phyloP scores from a whole-genome alignment of 257 asterid species.

The Coffea canephora region DNA sequence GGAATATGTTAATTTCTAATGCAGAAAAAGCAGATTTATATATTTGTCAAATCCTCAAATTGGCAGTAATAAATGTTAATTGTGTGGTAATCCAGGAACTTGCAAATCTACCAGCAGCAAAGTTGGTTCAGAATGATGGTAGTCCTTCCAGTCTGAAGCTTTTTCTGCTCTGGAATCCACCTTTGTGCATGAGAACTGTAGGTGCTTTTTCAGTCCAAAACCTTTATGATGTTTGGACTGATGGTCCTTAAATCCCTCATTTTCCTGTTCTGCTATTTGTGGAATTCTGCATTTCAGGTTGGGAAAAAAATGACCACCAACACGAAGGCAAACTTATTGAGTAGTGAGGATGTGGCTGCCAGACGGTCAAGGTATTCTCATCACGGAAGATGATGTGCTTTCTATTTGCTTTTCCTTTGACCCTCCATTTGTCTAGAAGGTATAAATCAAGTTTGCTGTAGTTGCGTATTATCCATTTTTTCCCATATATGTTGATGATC shows the following conservation, averaged over 20 bases:
- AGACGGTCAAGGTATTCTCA: slow-evolving; percentile 68
- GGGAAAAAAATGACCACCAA: slow-evolving; percentile 44
- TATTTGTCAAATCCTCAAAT: neutral
- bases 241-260: neutral
- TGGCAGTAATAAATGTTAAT: slow-evolving; percentile 1
- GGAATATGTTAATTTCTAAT: neutral
- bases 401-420: slow-evolving; percentile 3
- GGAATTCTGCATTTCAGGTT: slow-evolving; percentile 36
- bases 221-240: neutral
- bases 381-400: slow-evolving; percentile 12
- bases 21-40: neutral
- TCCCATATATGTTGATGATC: neutral
- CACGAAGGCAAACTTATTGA: slow-evolving; percentile 37
- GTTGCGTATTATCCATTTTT: neutral
- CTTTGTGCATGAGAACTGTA: slow-evolving; percentile 69
- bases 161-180: slow-evolving; percentile 95
- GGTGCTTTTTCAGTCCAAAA: slow-evolving; percentile 16
- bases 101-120: slow-evolving; percentile 58
- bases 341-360: slow-evolving; percentile 46
- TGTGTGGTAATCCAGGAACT: slow-evolving; percentile 49
- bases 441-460: neutral
- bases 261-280: neutral
- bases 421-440: slow-evolving; percentile 4
- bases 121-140: slow-evolving; percentile 84
- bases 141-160: slow-evolving; percentile 91